Evolutionary conservation across 352 stramenopile species (phyloP).

Genomic region (Phytophthora chlamydospora): DNA sequence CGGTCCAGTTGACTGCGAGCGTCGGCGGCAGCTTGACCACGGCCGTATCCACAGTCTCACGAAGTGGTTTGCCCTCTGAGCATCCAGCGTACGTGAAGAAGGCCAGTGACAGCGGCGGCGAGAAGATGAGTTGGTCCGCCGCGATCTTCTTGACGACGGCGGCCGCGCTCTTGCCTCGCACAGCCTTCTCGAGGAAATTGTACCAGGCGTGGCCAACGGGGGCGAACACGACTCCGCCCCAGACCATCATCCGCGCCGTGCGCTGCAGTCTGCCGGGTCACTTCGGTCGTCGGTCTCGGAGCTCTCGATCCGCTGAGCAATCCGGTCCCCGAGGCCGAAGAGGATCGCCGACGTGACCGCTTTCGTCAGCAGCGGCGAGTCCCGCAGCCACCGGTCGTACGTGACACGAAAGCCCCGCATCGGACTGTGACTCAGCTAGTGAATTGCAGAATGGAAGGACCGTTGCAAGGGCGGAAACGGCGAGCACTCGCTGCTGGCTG

Average conservation of each 20-base stretch:
- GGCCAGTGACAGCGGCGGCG: slow-evolving; percentile 33
- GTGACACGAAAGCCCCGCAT: slow-evolving; percentile 52
- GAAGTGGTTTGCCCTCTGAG: slow-evolving; percentile 34
- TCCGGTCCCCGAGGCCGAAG: slow-evolving; percentile 70
- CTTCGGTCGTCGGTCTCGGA: slow-evolving; percentile 10
- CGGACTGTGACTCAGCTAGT: background rate
- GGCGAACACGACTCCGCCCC: slow-evolving; percentile 87
- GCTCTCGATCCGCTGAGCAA: slow-evolving; percentile 59
- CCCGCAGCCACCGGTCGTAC: slow-evolving; percentile 63
- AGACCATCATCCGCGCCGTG: slow-evolving; percentile 79
- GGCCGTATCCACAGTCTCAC: slow-evolving; percentile 29
- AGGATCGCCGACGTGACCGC: slow-evolving; percentile 65
- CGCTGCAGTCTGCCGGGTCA: slow-evolving; percentile 24
- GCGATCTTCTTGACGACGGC: slow-evolving; percentile 46
- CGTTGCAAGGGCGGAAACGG: background rate
- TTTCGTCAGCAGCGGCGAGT: slow-evolving; percentile 72
- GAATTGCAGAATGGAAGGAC: slow-evolving; percentile 23
- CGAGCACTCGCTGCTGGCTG: background rate
- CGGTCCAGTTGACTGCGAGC: slow-evolving; percentile 47
- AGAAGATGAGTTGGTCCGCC: slow-evolving; percentile 45
- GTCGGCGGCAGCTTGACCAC: slow-evolving; percentile 42
- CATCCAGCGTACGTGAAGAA: slow-evolving; percentile 49
- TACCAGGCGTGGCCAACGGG: slow-evolving; percentile 92
- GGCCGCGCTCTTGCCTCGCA: slow-evolving; percentile 31
- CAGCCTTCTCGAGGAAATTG: slow-evolving; percentile 73